These are phyloP conservation scores for Psilocybe tampanensis DNA, from an alignment of 768 basidiomycete species.

Conservation along the genomic window DNA sequence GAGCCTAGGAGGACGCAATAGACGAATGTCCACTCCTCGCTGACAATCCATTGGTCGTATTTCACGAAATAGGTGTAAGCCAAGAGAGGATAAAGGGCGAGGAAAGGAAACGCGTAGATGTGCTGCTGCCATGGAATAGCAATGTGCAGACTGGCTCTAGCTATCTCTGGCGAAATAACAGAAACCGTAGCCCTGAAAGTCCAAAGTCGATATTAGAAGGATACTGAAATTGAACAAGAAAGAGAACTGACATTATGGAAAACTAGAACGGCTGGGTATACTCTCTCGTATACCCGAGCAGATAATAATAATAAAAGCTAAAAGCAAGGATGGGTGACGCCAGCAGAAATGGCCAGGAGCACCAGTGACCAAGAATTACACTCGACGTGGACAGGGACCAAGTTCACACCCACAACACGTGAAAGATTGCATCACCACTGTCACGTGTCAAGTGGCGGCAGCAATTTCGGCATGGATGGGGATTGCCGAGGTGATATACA, in stretches of 20 bases:
- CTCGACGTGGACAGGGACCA: slow-evolving; percentile 7
- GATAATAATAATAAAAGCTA: slow-evolving; percentile 4
- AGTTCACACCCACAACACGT: slow-evolving; percentile 7
- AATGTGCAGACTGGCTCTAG: slow-evolving; percentile 65
- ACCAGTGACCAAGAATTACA: background rate
- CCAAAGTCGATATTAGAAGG: background rate
- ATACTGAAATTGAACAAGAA: background rate
- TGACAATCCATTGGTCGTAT: slow-evolving; percentile 89
- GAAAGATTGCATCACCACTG: background rate
- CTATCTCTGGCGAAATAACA: slow-evolving; percentile 69
- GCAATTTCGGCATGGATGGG: background rate
- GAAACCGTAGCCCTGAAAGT: slow-evolving; percentile 44
- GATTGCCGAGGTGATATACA: slow-evolving; percentile 1
- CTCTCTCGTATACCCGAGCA: background rate
- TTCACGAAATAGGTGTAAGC: slow-evolving; percentile 91
- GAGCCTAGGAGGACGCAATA: slow-evolving; percentile 84
- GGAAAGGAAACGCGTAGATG: slow-evolving; percentile 75
- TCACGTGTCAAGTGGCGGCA: background rate
- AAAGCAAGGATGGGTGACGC: background rate
- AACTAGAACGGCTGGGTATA: slow-evolving; percentile 1
- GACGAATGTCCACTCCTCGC: slow-evolving; percentile 98
- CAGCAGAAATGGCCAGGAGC: background rate
- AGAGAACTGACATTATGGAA: slow-evolving; percentile 2
- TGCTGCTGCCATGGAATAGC: slow-evolving; percentile 70
- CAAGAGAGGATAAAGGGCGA: slow-evolving; percentile 79